phyloP scores from a whole-genome alignment of 208 protist species.

The Trypanosoma congolense region DNA sequence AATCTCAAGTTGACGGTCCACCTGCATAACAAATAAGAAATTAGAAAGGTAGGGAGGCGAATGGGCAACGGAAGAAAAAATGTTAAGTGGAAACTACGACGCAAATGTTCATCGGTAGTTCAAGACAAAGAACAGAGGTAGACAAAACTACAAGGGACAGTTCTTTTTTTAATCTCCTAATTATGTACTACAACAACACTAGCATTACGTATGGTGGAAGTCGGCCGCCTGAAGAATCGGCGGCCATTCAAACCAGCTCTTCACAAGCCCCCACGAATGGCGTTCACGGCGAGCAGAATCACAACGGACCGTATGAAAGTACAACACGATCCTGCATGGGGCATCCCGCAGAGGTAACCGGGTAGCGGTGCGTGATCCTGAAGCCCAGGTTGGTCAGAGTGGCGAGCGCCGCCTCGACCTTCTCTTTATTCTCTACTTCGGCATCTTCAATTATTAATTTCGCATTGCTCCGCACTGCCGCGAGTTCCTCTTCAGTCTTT shows the following conservation, averaged over 20 bases:
- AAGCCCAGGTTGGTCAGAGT: constrained; percentile 62
- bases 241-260: no score
- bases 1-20: constrained; percentile 8
- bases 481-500: constrained; percentile 46
- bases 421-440: constrained; percentile 24
- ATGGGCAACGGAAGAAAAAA: background rate
- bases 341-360: constrained; percentile 66
- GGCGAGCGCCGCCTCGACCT: constrained; percentile 41
- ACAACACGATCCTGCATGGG: constrained; percentile 81
- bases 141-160: no score
- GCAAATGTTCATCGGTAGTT: no score
- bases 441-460: constrained; percentile 69
- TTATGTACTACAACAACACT: no score
- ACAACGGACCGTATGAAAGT: constrained; percentile 42
- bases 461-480: constrained; percentile 59
- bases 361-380: constrained; percentile 43
- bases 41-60: background rate
- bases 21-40: constrained; percentile 13
- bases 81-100: no score
- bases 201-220: no score
- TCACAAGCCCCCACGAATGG: background rate
- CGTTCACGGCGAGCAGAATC: background rate
- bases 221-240: no score
- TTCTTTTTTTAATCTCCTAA: no score
- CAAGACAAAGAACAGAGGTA: no score